Conservation (phyloP, 345 rosid genomes). For the Erucastrum elatum region DNA sequence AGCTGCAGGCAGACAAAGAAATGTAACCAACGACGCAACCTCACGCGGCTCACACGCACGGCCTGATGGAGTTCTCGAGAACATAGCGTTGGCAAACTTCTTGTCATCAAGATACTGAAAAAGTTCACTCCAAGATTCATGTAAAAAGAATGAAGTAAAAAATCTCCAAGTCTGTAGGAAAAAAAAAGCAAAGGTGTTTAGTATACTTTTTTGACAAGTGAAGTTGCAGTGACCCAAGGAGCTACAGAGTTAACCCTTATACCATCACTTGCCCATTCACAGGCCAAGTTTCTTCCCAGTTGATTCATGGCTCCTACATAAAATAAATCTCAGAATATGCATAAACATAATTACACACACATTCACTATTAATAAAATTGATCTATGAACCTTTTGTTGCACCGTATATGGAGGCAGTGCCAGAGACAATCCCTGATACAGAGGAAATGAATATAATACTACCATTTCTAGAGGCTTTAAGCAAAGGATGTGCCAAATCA, state of each 20-base stretch:
- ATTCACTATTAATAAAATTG: background rate
- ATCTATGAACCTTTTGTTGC: conserved; percentile 32
- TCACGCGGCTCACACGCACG: conserved; percentile 29
- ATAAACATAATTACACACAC: background rate
- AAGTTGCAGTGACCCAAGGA: conserved; percentile 29
- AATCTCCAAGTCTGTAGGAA: no score
- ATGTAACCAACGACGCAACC: conserved; percentile 49
- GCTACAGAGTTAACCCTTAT: conserved; percentile 30
- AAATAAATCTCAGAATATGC: background rate
- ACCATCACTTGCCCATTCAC: conserved; percentile 29
- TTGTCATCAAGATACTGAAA: conserved; percentile 28
- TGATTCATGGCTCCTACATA: conserved; percentile 39
- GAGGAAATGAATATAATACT: conserved; percentile 60
- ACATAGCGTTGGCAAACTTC: conserved; percentile 8
- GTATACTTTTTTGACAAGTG: conserved; percentile 11
- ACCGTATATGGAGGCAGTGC: conserved; percentile 42
- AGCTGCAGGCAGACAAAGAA: conserved; percentile 73
- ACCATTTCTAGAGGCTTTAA: conserved; percentile 46
- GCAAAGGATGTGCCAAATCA: conserved; percentile 30
- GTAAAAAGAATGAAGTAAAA: background rate
- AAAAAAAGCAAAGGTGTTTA: background rate
- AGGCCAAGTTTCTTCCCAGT: conserved; percentile 29
- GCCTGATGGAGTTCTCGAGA: conserved; percentile 29
- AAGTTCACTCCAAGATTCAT: no score
- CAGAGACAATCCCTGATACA: conserved; percentile 34